Evolutionary conservation across 148 eudicot species (phyloP), one percentile per base, ranked within the genome.

Genomic region (Rheum nobile): DNA sequence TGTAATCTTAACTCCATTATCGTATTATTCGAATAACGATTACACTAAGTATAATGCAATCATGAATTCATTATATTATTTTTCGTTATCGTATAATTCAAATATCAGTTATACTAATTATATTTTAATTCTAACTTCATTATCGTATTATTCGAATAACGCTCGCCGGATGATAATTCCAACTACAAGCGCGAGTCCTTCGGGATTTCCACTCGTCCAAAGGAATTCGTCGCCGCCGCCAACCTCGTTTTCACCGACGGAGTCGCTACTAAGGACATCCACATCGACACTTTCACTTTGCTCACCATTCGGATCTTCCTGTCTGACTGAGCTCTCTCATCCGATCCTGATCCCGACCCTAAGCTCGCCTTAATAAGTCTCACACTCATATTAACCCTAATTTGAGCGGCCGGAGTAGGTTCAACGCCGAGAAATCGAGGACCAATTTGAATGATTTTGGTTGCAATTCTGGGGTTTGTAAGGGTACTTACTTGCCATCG

Each of bases 231-330:
- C 42, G 90, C 85, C 4, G 86, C 97, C 31, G 77, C 89, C 0
- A 89, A 88, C 54, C 97, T 97, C 29, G 79, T 83, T 0, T 93
- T 93, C 78, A 75, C 89, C 31, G 98, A 93, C 72, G 92, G 95
- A 19, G 90, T 93, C 34, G 98, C 98, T 37, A 91, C 98, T 42
- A 93, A 93, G 37, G 97, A 93, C 71, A 89, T 93, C 16, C 98
- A 93, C 76, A 86, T 93, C 78, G 98, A 93, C 71, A 83, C 98
- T 3, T 57, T 77, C 17, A 88, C 95, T 4, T 88, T 91, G 31
- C 83, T 93, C 17, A 83, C 89, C 9, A 57, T 93, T 13, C 86
- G 98, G 0, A 88, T 93, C 57, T 93, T 93, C 75, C 89, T 93
- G 13, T 97, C 97, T 7, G 92, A 93, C 0, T 77, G 95, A 4